phyloP scores from a whole-genome alignment of 129 eudicot species.

The Smallanthus sonchifolius region DNA sequence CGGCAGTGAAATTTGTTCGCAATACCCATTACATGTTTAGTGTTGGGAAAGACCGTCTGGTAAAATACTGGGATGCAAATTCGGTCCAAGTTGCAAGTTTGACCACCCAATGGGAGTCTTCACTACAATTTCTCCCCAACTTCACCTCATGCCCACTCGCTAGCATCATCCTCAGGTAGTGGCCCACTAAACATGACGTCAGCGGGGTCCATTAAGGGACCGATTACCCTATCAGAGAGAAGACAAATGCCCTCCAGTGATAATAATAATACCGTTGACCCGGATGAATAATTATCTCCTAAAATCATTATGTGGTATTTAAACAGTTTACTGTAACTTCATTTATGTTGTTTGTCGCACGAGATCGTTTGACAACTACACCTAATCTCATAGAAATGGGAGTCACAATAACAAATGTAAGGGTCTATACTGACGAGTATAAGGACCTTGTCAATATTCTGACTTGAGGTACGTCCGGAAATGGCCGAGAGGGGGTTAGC shows the following conservation, averaged over 20 bases:
- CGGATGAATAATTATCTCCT: conserved; percentile 48
- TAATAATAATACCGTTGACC: conserved; percentile 36
- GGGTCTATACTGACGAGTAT: too few species aligned
- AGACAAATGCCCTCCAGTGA: conserved; percentile 64
- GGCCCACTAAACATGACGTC: conserved; percentile 47
- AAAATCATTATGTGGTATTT: conserved; percentile 33
- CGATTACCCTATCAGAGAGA: conserved; percentile 48
- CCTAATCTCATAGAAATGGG: too few species aligned
- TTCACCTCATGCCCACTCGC: conserved; percentile 45
- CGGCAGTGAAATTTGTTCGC: conserved; percentile 81
- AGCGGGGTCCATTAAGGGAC: conserved; percentile 37
- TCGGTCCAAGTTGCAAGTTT: conserved; percentile 99
- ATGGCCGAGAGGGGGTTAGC: too few species aligned
- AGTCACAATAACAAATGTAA: too few species aligned
- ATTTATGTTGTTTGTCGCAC: conserved; percentile 52
- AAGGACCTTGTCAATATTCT: too few species aligned
- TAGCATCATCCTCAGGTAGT: conserved; percentile 63
- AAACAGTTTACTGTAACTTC: conserved; percentile 54
- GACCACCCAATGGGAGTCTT: conserved; percentile 92
- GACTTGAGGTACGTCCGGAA: too few species aligned
- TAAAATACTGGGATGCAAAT: conserved; percentile 99
- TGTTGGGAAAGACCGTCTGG: conserved; percentile 87
- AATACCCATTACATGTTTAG: conserved; percentile 92
- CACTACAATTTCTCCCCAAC: conserved; percentile 50
- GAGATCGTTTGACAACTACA: too few species aligned